Percentiles rank a stretch among this genome's conserved stretches.
Evolutionary conservation across 352 stramenopile species (phyloP).

Genomic region (Phytopythium delawarense): DNA sequence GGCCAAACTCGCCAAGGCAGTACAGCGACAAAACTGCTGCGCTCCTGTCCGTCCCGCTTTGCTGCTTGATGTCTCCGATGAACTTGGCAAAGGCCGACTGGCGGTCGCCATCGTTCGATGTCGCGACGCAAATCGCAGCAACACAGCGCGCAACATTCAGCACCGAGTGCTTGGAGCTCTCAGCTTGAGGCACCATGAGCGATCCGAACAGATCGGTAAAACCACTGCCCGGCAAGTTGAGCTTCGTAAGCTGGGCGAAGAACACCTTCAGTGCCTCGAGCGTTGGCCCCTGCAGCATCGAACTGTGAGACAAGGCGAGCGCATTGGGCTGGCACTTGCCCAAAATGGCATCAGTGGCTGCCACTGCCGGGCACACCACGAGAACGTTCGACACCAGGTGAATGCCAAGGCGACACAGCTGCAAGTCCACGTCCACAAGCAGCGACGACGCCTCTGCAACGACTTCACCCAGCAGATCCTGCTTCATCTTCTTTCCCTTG

Average conservation of each 20-base stretch:
- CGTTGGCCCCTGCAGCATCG: constrained; percentile 89
- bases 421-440: constrained; percentile 94
- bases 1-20: constrained; percentile 93
- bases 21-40: constrained; percentile 87
- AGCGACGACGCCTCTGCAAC: constrained; percentile 89
- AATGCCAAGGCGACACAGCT: constrained; percentile 94
- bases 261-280: constrained; percentile 48
- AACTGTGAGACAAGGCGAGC: constrained; percentile 88
- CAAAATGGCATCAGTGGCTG: constrained; percentile 53
- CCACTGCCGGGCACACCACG: constrained; percentile 52
- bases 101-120: constrained; percentile 46
- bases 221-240: constrained; percentile 42
- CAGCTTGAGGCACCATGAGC: constrained; percentile 56
- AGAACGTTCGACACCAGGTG: constrained; percentile 82
- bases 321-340: constrained; percentile 71
- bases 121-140: constrained; percentile 74
- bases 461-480: constrained; percentile 85
- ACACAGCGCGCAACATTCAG: constrained; percentile 94
- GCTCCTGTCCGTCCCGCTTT: constrained; percentile 54
- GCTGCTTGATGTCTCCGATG: constrained; percentile 56
- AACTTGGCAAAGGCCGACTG: constrained; percentile 75
- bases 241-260: constrained; percentile 65
- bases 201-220: constrained; percentile 88
- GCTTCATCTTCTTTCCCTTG: constrained; percentile 62
- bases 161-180: constrained; percentile 88